phyloP scores from a whole-genome alignment of 257 asterid genomes.

The Scutellaria barbata region DNA sequence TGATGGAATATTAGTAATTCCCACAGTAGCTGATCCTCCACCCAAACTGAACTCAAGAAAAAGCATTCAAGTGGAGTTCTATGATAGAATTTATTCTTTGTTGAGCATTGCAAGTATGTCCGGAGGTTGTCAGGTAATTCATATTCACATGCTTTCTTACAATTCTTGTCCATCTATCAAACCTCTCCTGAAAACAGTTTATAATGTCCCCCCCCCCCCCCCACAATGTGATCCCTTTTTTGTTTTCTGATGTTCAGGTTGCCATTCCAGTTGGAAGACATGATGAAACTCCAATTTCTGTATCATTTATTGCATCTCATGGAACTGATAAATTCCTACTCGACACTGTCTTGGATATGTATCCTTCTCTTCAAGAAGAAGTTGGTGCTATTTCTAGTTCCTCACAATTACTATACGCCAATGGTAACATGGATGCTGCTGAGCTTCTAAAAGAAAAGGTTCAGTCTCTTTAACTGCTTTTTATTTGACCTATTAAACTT shows the following conservation, averaged over 20 bases:
- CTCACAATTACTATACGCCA: conserved; percentile 53
- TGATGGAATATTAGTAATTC: conserved; percentile 78
- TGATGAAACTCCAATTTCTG: conserved; percentile 67
- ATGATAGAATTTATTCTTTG: conserved; percentile 60
- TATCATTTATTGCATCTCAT: conserved; percentile 80
- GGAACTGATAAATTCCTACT: conserved; percentile 91
- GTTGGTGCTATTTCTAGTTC: conserved; percentile 49
- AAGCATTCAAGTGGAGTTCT: conserved; percentile 53
- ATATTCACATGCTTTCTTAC: conserved; percentile 7
- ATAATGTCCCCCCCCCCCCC: not conserved
- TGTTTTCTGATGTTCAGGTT: conserved; percentile 47
- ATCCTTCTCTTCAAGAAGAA: conserved; percentile 81
- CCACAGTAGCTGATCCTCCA: conserved; percentile 85
- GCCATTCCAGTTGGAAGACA: conserved; percentile 79
- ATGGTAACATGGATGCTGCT: conserved; percentile 71
- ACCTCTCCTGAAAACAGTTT: not conserved
- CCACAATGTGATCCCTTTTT: not conserved
- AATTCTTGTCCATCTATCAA: conserved; percentile 12
- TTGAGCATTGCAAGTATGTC: conserved; percentile 82
- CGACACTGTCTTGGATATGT: conserved; percentile 81
- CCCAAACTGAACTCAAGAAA: conserved; percentile 56
- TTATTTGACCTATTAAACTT: not conserved
- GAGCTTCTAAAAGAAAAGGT: conserved; percentile 96
- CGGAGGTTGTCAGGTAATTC: conserved; percentile 82
- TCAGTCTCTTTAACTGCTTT: conserved; percentile 20